These are phyloP conservation scores for Exophiala xenobiotica DNA, from an alignment of 2,329 filamentous ascomycete species.

Conservation along the genomic window DNA sequence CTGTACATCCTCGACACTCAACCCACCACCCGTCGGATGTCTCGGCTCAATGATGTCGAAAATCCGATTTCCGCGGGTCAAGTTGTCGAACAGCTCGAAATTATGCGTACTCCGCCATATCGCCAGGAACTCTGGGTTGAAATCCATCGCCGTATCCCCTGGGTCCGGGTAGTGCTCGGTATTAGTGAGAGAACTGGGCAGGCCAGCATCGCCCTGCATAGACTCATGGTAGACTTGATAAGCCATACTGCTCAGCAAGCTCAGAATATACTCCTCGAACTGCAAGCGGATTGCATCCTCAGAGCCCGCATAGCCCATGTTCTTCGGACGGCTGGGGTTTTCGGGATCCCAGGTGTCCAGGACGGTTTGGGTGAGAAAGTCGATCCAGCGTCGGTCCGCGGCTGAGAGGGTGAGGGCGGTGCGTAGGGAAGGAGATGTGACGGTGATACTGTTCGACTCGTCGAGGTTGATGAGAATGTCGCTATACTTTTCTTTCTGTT, in stretches of 20 bases:
- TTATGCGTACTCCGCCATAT: slow-evolving; percentile 87
- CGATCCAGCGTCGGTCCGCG: slow-evolving; percentile 92
- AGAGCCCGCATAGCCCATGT: slow-evolving; percentile 89
- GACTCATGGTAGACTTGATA: slow-evolving; percentile 58
- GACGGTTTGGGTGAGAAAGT: slow-evolving; percentile 88
- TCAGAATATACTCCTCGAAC: slow-evolving; percentile 94
- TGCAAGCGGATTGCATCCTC: slow-evolving; percentile 97
- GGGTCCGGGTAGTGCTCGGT: slow-evolving; percentile 29
- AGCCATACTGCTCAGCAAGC: slow-evolving; percentile 82
- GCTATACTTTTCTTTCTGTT: slow-evolving; percentile 93
- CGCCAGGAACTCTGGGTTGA: slow-evolving; percentile 80
- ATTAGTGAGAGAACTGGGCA: slow-evolving; percentile 50
- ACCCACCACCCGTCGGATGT: slow-evolving; percentile 87
- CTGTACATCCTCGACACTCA: slow-evolving; percentile 93
- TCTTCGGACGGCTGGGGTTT: slow-evolving; percentile 86
- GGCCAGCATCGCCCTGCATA: not conserved
- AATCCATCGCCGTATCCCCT: slow-evolving; percentile 80
- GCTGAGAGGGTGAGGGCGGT: slow-evolving; percentile 74
- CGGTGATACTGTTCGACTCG: slow-evolving; percentile 66
- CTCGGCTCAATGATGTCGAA: slow-evolving; percentile 93
- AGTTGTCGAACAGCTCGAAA: slow-evolving; percentile 79
- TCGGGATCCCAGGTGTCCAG: slow-evolving; percentile 95
- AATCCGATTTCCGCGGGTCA: slow-evolving; percentile 71
- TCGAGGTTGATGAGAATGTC: slow-evolving; percentile 97
- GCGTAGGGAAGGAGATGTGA: slow-evolving; percentile 76